Evolutionary conservation across 1,284 basidiomycete species (phyloP).

Genomic region (Irpex rosettiformis): DNA sequence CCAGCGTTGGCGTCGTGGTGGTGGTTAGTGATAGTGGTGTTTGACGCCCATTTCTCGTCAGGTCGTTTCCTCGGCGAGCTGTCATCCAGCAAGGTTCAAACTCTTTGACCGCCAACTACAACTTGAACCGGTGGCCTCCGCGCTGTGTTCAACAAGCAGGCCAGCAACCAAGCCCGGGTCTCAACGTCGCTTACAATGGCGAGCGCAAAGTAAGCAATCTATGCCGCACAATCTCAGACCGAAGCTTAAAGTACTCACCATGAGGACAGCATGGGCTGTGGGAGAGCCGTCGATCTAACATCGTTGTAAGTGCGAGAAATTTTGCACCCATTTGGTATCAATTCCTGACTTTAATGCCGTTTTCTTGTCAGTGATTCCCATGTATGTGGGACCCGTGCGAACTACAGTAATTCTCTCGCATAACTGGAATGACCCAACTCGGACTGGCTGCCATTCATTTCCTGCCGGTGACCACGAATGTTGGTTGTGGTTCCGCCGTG

Average conservation of each 20-base stretch:
- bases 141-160: neutral
- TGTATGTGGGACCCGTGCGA: neutral
- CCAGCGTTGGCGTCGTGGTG: neutral
- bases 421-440: neutral
- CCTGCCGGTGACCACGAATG: slow-evolving; percentile 10
- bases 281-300: neutral
- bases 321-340: neutral
- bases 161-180: neutral
- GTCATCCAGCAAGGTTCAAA: neutral
- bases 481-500: slow-evolving; percentile 6
- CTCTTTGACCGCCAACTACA: neutral
- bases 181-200: neutral
- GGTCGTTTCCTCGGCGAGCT: neutral
- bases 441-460: neutral
- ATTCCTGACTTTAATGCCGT: neutral
- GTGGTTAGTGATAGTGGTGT: neutral
- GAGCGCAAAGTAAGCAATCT: neutral
- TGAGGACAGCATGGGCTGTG: neutral
- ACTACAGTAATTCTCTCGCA: neutral
- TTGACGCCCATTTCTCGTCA: neutral
- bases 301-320: neutral
- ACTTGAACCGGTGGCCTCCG: too few relatives aligned
- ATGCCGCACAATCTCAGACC: neutral
- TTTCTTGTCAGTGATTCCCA: neutral
- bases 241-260: neutral